phyloP scores from a whole-genome alignment of 805 yeast genomes.

The Kodamaea neixiangensis region DNA sequence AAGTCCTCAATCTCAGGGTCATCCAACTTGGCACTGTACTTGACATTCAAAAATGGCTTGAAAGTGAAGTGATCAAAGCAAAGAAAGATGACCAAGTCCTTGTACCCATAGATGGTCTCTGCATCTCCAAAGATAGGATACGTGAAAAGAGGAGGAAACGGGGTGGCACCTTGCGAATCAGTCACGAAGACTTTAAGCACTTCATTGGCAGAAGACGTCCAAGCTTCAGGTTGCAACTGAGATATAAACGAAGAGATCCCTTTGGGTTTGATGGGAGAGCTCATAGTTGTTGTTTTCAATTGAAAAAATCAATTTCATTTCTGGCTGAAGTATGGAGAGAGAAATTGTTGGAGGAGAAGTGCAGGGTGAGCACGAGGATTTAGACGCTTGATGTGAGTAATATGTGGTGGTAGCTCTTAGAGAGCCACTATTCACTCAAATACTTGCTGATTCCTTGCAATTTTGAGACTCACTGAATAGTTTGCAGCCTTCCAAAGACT shows the following conservation, averaged over 20 bases:
- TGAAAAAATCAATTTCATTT: not conserved
- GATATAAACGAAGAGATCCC: slow-evolving; percentile 14
- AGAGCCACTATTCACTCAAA: too few species aligned
- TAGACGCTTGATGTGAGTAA: not conserved
- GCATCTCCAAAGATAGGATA: slow-evolving; percentile 93
- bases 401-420: too few species aligned
- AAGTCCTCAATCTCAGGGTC: slow-evolving; percentile 63
- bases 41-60: slow-evolving; percentile 67
- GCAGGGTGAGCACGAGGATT: not conserved
- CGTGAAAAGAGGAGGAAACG: slow-evolving; percentile 77
- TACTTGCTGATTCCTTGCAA: too few species aligned
- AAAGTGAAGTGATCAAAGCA: slow-evolving; percentile 75
- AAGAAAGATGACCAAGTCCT: slow-evolving; percentile 62
- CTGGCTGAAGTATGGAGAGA: not conserved
- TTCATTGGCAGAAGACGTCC: slow-evolving; percentile 77
- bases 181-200: slow-evolving; percentile 58
- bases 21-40: slow-evolving; percentile 52
- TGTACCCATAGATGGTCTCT: slow-evolving; percentile 85
- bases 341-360: not conserved
- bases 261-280: slow-evolving; percentile 1
- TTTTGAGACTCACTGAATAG: too few species aligned
- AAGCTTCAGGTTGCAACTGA: slow-evolving; percentile 59
- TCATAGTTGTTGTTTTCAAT: slow-evolving; percentile 1
- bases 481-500: too few species aligned
- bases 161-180: slow-evolving; percentile 54